Conservation (phyloP, 2,329 filamentous ascomycete species). For the Emmonsiellopsis sp. region DNA sequence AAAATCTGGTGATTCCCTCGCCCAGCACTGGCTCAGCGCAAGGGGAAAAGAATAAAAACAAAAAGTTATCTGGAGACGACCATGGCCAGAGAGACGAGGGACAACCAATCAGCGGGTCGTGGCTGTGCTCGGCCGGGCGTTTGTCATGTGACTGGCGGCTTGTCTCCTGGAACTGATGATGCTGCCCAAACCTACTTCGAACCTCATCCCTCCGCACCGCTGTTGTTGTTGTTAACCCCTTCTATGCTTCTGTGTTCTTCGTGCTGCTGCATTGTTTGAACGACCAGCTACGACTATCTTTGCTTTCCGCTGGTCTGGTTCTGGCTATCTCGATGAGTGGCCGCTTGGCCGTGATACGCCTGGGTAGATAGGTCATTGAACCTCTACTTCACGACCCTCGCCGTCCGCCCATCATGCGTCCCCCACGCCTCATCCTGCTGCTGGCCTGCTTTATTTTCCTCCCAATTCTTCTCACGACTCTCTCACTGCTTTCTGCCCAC, state of each 20-base stretch:
- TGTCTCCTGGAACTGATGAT: background rate
- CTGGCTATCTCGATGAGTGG: slow-evolving; percentile 26
- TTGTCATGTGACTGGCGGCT: too few relatives aligned
- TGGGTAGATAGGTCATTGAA: slow-evolving; percentile 25
- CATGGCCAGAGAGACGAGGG: too few relatives aligned
- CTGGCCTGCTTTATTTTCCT: slow-evolving; percentile 40
- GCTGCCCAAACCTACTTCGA: background rate
- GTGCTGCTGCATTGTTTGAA: background rate
- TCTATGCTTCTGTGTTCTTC: background rate
- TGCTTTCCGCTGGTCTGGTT: slow-evolving; percentile 8
- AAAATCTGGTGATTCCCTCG: too few relatives aligned
- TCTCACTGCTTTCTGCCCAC: slow-evolving; percentile 36
- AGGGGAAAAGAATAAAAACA: too few relatives aligned
- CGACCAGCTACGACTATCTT: background rate
- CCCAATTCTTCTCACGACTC: slow-evolving; percentile 39
- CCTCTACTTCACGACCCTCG: slow-evolving; percentile 4
- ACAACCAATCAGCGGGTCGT: too few relatives aligned
- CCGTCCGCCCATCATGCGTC: slow-evolving; percentile 32
- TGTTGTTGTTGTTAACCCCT: background rate
- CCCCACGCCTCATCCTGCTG: slow-evolving; percentile 38
- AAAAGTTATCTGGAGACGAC: too few relatives aligned
- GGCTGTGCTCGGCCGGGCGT: too few relatives aligned
- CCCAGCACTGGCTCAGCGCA: too few relatives aligned
- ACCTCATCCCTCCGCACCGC: background rate
- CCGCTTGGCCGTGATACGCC: slow-evolving; percentile 19